phyloP scores from a whole-genome alignment of 2,329 filamentous ascomycete species.

The Aspergillus ustus region DNA sequence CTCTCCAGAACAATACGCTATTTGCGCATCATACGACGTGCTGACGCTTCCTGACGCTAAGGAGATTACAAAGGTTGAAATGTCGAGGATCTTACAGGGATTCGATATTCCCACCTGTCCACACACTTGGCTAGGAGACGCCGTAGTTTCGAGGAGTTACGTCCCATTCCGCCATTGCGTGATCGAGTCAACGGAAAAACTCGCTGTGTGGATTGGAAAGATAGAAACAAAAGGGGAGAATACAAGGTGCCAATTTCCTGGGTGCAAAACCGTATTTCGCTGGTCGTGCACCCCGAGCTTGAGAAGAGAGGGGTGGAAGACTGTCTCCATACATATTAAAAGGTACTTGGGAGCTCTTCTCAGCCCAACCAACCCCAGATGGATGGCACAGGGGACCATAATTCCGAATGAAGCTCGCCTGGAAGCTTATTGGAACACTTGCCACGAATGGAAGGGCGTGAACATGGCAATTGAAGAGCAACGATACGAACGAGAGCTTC shows the following conservation, averaged over 20 bases:
- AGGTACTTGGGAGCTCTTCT: neutral
- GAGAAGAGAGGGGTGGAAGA: conserved; percentile 8
- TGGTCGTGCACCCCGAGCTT: neutral
- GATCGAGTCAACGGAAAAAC: neutral
- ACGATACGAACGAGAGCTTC: conserved; percentile 1
- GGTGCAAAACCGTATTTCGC: conserved; percentile 11
- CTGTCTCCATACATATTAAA: neutral
- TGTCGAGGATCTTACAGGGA: neutral
- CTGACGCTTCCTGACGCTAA: neutral
- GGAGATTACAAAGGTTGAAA: neutral
- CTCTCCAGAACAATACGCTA: neutral
- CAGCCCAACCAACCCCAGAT: neutral
- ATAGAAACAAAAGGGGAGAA: neutral
- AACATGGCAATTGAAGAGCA: conserved; percentile 15
- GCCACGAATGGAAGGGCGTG: conserved; percentile 11
- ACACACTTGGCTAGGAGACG: conserved; percentile 2
- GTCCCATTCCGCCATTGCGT: neutral
- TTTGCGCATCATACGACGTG: conserved; percentile 3
- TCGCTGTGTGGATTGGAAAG: neutral
- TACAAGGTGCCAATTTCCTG: conserved; percentile 4
- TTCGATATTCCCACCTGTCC: conserved; percentile 11
- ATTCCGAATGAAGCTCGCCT: neutral
- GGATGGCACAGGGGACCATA: conserved; percentile 6
- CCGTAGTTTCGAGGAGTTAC: neutral
- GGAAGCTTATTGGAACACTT: neutral